Evolutionary conservation across 306 rosid species (phyloP).

Genomic region (Pachyrhizus erosus): DNA sequence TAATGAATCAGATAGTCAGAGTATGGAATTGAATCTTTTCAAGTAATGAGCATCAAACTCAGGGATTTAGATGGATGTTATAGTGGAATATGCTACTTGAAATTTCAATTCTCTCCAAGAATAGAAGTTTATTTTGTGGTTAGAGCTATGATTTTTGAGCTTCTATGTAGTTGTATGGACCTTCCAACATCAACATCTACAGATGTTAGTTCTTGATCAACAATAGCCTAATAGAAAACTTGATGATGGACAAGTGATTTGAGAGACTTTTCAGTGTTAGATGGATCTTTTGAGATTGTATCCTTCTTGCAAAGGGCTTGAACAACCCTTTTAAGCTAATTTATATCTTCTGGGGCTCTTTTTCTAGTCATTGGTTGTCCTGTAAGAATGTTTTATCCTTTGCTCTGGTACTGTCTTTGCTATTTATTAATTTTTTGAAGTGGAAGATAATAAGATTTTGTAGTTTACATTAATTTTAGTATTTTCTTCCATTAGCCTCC

Average conservation of each 20-base stretch:
- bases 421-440: neutral
- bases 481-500: slow-evolving; percentile 6
- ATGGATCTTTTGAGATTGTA: slow-evolving; percentile 9
- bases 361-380: too few species aligned
- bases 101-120: too few species aligned
- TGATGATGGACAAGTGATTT: too few species aligned
- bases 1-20: too few species aligned
- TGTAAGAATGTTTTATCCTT: too few species aligned
- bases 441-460: slow-evolving; percentile 10
- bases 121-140: neutral
- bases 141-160: neutral
- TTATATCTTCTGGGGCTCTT: too few species aligned
- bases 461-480: neutral
- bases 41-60: too few species aligned
- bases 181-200: neutral
- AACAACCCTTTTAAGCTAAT: neutral
- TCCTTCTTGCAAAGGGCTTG: neutral
- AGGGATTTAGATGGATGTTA: too few species aligned
- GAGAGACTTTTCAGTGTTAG: neutral
- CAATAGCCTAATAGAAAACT: too few species aligned
- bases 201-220: slow-evolving; percentile 4
- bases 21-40: too few species aligned
- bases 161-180: neutral
- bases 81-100: too few species aligned
- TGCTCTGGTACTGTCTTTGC: too few species aligned